Conservation (phyloP, 306 rosid species). For the Cucumis sativus region DNA sequence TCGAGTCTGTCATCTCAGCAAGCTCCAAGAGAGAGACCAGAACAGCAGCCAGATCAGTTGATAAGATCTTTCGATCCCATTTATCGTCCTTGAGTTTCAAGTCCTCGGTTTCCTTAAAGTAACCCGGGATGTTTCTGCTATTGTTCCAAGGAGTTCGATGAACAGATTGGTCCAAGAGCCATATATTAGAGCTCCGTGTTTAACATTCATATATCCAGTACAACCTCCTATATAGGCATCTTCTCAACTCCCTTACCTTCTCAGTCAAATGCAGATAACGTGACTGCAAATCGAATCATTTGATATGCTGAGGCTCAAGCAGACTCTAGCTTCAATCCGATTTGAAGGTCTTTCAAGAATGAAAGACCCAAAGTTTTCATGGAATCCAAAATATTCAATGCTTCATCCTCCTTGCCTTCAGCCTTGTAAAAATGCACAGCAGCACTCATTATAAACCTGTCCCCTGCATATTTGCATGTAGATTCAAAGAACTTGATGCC, state of each 20-base stretch:
- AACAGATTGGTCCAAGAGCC: background rate
- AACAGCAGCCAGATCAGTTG: background rate
- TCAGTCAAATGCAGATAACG: background rate
- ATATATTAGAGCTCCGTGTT: background rate
- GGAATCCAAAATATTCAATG: slow-evolving; percentile 35
- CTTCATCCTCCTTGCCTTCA: slow-evolving; percentile 40
- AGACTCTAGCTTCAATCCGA: slow-evolving; percentile 34
- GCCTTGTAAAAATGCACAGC: slow-evolving; percentile 58
- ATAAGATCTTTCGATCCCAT: background rate
- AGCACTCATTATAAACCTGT: slow-evolving; percentile 66
- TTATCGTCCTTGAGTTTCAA: background rate
- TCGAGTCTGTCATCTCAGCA: background rate
- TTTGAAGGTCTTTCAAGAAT: slow-evolving; percentile 48
- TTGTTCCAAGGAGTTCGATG: background rate
- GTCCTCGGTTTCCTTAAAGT: background rate
- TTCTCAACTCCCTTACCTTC: slow-evolving; percentile 2
- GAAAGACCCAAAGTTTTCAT: slow-evolving; percentile 37
- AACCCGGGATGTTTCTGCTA: background rate
- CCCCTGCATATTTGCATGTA: slow-evolving; percentile 27
- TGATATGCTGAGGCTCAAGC: background rate
- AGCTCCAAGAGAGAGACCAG: background rate
- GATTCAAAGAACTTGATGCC: slow-evolving; percentile 58
- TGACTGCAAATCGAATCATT: background rate
- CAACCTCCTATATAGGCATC: background rate
- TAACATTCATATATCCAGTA: background rate